These are phyloP conservation scores for Flagelloscypha sp. DNA, from an alignment of 768 basidiomycete species.

Conservation along the genomic window DNA sequence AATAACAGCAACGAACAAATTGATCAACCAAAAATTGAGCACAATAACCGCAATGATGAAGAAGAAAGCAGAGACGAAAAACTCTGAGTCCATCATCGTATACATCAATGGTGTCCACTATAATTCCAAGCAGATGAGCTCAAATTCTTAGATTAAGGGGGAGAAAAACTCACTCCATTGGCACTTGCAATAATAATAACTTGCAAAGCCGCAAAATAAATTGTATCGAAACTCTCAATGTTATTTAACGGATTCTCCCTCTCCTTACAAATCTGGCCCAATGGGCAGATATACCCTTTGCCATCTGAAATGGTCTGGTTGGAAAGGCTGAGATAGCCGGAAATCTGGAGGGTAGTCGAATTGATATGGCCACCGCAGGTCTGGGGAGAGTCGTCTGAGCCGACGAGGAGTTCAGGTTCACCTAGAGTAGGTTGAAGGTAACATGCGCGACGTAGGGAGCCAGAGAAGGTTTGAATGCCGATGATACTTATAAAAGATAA, in stretches of 20 bases:
- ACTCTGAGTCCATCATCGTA: conserved; percentile 80
- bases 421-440: conserved; percentile 47
- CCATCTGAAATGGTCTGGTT: conserved; percentile 28
- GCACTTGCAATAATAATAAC: conserved; percentile 78
- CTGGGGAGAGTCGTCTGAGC: too few species aligned
- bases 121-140: conserved; percentile 2
- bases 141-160: background rate
- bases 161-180: conserved; percentile 47
- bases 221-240: conserved; percentile 81
- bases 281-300: conserved; percentile 88
- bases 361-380: conserved; percentile 81
- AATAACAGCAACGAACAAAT: conserved; percentile 92
- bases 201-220: conserved; percentile 75
- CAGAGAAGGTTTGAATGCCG: conserved; percentile 90
- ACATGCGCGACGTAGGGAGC: conserved; percentile 66
- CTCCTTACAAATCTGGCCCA: conserved; percentile 81
- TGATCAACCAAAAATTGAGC: conserved; percentile 91
- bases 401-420: conserved; percentile 36
- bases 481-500: conserved; percentile 50
- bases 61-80: conserved; percentile 79
- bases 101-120: conserved; percentile 86
- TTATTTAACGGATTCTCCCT: conserved; percentile 54
- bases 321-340: conserved; percentile 32
- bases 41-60: conserved; percentile 80
- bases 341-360: conserved; percentile 36